Base-by-base conservation (phyloP, 2,329 filamentous ascomycete species). In the Triangularia setosa region DNA sequence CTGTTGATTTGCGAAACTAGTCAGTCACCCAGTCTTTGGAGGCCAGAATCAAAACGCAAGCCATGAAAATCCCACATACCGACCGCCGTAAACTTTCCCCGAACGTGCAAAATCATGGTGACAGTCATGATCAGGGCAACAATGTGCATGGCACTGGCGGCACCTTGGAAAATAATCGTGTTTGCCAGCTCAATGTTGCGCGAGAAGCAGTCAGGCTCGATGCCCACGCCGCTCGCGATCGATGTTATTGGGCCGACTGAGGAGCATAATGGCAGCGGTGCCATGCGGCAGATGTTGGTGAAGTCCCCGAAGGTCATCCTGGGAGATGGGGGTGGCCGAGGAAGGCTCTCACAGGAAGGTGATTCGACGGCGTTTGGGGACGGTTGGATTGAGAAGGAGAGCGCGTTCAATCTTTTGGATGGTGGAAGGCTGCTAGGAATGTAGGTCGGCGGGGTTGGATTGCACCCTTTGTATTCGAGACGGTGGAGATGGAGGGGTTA, bases 21-120 rank as follows among this genome's bases (percentile, higher is more conserved):
- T 63, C 8, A 61, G 58, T 44, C 27, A 12, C 23, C 24, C n/a
- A 5, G 16, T 57, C 23, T 9, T 60, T 21, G 60, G 24, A 16
- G 4, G 4, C n/a, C n/a, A 21, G 11, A 11, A 44, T 44, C n/a
- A 14, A 4, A 5, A 18, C 16, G 16, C 35, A 44, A 44, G 9
- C 56, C 3, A 24, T 35, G 12, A 44, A 28, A 6, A 30, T 27
- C 28, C 28, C 30, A 78, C 90, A 65, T 84, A 94, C 91, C 94
- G 72, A 99, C 95, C 73, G 95, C 95, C 23, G 95, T 99, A 78
- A 99, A 99, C 80, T 99, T 99, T 72, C 92, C 94, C 72, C 95
- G 87, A 68, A 99, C 91, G 77, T 99, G 95, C 69, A 99, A 83
- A 67, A 99, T 93, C 95, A 99, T 99, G 73, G 97, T 90, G 8